phyloP scores from a whole-genome alignment of 1,139 yeast genomes.

The Yamadazyma diospyri region DNA sequence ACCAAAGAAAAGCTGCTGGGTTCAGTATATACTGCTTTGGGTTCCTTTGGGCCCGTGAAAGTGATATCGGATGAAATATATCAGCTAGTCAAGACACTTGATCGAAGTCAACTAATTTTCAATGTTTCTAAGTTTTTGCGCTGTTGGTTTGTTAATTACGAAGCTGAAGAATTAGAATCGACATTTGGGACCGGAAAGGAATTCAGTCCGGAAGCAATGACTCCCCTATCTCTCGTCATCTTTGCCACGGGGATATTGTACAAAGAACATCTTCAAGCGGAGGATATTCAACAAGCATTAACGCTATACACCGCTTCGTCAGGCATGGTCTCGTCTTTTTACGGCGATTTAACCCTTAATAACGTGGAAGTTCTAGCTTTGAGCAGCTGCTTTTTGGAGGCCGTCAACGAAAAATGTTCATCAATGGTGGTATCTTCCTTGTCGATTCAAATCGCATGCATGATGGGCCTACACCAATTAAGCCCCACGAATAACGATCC shows the following conservation, averaged over 20 bases:
- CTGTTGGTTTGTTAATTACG: conserved; percentile 1
- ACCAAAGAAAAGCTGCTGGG: conserved; percentile 4
- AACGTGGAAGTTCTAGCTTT: conserved; percentile 6
- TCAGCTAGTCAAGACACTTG: not conserved
- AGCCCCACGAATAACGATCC: not conserved
- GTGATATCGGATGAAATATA: not conserved
- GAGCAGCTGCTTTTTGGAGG: conserved; percentile 8
- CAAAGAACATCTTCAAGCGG: conserved; percentile 3
- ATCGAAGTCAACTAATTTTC: not conserved
- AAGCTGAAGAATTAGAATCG: conserved; percentile 2
- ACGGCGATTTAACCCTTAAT: conserved; percentile 4
- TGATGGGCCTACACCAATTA: conserved; percentile 5
- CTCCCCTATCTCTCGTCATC: conserved; percentile 3
- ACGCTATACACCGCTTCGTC: conserved; percentile 3
- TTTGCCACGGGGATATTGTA: conserved; percentile 6
- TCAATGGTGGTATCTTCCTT: conserved; percentile 6
- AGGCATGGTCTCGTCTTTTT: conserved; percentile 3
- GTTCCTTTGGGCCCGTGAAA: not conserved
- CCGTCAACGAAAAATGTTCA: conserved; percentile 4
- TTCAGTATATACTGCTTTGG: not conserved
- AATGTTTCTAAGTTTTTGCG: conserved; percentile 2
- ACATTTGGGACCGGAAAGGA: conserved; percentile 3
- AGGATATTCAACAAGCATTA: conserved; percentile 4
- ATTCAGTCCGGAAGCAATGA: not conserved
- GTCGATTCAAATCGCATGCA: conserved; percentile 6